Evolutionary conservation across 2,329 filamentous ascomycete species (phyloP).

Genomic region (Microascus cirrosus): DNA sequence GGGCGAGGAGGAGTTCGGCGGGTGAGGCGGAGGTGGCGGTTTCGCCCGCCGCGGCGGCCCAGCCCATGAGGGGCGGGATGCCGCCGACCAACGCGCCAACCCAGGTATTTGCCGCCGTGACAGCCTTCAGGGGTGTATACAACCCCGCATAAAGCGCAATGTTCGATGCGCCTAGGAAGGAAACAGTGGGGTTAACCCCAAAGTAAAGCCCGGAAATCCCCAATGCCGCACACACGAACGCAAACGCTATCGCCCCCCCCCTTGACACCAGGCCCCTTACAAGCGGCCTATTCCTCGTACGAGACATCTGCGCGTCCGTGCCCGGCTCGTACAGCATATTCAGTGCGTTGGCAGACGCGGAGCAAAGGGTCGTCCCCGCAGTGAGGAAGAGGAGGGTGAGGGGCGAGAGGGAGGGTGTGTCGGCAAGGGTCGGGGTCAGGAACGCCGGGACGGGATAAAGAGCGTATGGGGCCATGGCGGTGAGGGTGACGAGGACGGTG

Average conservation of each 20-base stretch:
- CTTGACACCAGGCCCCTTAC: slow-evolving; percentile 69
- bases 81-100: slow-evolving; percentile 84
- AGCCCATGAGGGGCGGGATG: slow-evolving; percentile 95
- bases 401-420: slow-evolving; percentile 74
- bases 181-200: slow-evolving; percentile 89
- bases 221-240: slow-evolving; percentile 54
- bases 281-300: slow-evolving; percentile 84
- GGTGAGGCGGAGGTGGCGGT: slow-evolving; percentile 67
- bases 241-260: slow-evolving; percentile 66
- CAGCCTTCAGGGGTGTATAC: slow-evolving; percentile 86
- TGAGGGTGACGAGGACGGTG: slow-evolving; percentile 81
- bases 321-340: slow-evolving; percentile 95
- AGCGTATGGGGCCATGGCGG: slow-evolving; percentile 82
- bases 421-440: slow-evolving; percentile 53
- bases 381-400: slow-evolving; percentile 90
- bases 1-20: slow-evolving; percentile 63
- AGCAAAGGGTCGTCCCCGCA: slow-evolving; percentile 75
- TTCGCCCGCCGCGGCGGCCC: slow-evolving; percentile 88
- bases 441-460: slow-evolving; percentile 87
- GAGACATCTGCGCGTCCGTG: slow-evolving; percentile 84
- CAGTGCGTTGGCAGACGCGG: slow-evolving; percentile 83
- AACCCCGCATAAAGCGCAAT: slow-evolving; percentile 82
- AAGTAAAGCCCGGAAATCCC: slow-evolving; percentile 70
- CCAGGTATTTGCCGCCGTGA: slow-evolving; percentile 88
- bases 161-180: slow-evolving; percentile 73